Base-by-base conservation (phyloP, 106 monocot genomes). In the Acorus gramineus region DNA sequence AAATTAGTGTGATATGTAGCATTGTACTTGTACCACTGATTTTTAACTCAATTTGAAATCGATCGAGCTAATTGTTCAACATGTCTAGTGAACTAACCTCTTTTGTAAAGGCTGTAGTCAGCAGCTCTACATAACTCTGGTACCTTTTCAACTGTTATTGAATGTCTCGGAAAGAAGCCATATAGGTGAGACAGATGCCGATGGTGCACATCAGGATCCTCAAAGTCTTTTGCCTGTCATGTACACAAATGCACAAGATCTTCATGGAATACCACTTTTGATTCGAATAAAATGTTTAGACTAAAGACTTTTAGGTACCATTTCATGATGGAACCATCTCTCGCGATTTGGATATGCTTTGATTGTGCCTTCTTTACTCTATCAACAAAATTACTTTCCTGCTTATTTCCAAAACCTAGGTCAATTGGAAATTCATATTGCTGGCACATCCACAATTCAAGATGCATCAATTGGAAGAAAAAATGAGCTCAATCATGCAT, bases 111-210 rank as follows among this genome's bases (percentile, higher is more conserved):
- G 64, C 75, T 85, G 67, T 84, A 85, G 4, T 78, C 85, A 74
- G 60, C 85, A 66, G 98, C 88, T 85, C 81, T 85, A 60, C 88
- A 88, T 11, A 88, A 73, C 52, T 86, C 77, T 45, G 88, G 98
- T 53, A 78, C 80, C 57, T 76, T 78, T 53, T 78, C 81, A 11
- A 82, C 11, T 63, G 95, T 72, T 12, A 96, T 85, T 47, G 95
- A 79, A 75, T 96, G 90, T 6, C 95, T 90, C n/a, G 95, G 95
- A 64, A 80, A 96, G 55, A 96, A 76, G 42, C 95, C 95, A 64
- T 87, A 96, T 50, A 96, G 70, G 69, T 90, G 95, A 2, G 95
- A 90, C 6, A 96, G 55, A 83, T 87, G 95, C 49, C 95, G 75
- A 74, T 91, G 87, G 71, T 96, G 95, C 46, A 81, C 72, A 8